Evolutionary conservation across 768 basidiomycete genomes (phyloP).

Genomic region (Butyriboletus loyo): DNA sequence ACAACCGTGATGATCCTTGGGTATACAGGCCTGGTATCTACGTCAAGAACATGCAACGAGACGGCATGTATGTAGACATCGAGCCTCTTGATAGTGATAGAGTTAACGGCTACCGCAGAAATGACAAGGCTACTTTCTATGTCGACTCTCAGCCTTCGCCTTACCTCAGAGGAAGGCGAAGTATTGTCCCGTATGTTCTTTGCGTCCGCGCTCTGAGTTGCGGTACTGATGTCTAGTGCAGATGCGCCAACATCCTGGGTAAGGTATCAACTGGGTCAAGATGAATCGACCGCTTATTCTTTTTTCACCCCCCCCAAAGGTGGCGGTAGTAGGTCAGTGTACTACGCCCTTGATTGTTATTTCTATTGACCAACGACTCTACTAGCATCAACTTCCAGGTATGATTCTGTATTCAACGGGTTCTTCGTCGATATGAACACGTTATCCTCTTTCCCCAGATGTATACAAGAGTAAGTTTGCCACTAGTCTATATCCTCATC

Average conservation of each 20-base stretch:
- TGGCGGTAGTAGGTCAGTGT: slow-evolving; percentile 51
- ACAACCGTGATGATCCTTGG: slow-evolving; percentile 74
- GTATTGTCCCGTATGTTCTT: slow-evolving; percentile 58
- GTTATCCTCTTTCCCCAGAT: slow-evolving; percentile 35
- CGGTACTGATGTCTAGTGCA: slow-evolving; percentile 19
- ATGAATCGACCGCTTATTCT: neutral
- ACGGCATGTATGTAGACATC: slow-evolving; percentile 52
- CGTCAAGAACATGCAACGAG: slow-evolving; percentile 67
- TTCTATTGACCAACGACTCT: slow-evolving; percentile 1
- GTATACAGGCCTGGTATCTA: slow-evolving; percentile 71
- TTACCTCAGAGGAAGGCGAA: slow-evolving; percentile 57
- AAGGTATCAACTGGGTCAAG: slow-evolving; percentile 1
- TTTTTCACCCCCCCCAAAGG: slow-evolving; percentile 27
- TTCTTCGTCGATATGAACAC: neutral
- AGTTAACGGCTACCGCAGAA: slow-evolving; percentile 37
- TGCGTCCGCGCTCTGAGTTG: neutral
- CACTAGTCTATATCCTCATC: neutral
- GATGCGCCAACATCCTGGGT: slow-evolving; percentile 67
- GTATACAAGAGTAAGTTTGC: slow-evolving; percentile 54
- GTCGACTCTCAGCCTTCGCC: slow-evolving; percentile 56
- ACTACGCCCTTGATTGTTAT: neutral
- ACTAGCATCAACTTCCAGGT: slow-evolving; percentile 66
- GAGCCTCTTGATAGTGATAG: neutral
- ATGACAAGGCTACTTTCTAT: slow-evolving; percentile 75
- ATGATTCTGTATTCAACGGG: neutral